Percentiles rank a stretch among this genome's conserved stretches.
phyloP scores from a whole-genome alignment of 345 rosid genomes.

The Salix exigua region DNA sequence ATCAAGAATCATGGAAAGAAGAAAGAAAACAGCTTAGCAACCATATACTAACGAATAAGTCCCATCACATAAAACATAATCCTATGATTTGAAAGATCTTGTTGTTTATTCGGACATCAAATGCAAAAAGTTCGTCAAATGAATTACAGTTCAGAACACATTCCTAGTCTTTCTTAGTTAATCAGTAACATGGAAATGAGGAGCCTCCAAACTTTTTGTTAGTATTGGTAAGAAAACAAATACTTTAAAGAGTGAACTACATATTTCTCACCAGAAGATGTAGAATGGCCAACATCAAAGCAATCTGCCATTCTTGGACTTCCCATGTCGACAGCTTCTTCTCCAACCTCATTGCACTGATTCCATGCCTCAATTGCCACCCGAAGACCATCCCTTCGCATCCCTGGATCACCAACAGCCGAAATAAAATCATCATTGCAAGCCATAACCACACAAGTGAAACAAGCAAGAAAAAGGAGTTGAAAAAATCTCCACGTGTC shows the following conservation, averaged over 20 bases:
- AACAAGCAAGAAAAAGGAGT: too few relatives aligned
- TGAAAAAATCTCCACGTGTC: too few relatives aligned
- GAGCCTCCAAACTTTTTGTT: too few relatives aligned
- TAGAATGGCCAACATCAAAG: constrained; percentile 41
- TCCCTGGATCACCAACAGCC: constrained; percentile 73
- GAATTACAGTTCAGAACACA: too few relatives aligned
- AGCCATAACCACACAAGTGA: neutral
- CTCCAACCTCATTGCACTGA: constrained; percentile 79
- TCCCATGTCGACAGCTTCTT: constrained; percentile 65
- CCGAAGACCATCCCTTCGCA: constrained; percentile 65
- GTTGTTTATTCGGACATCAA: too few relatives aligned
- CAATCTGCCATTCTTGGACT: constrained; percentile 84
- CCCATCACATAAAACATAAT: too few relatives aligned
- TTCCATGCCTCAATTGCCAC: constrained; percentile 88
- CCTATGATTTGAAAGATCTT: too few relatives aligned
- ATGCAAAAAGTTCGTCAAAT: too few relatives aligned
- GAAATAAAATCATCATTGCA: constrained; percentile 18
- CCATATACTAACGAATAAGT: too few relatives aligned
- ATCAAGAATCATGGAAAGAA: neutral
- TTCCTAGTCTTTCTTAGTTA: too few relatives aligned
- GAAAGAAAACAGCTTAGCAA: neutral
- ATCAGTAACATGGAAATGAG: too few relatives aligned
- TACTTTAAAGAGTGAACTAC: neutral
- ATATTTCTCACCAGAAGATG: neutral
- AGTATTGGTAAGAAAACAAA: too few relatives aligned